Conservation (phyloP, 768 basidiomycete genomes). For the Collybiopsis luxurians region DNA sequence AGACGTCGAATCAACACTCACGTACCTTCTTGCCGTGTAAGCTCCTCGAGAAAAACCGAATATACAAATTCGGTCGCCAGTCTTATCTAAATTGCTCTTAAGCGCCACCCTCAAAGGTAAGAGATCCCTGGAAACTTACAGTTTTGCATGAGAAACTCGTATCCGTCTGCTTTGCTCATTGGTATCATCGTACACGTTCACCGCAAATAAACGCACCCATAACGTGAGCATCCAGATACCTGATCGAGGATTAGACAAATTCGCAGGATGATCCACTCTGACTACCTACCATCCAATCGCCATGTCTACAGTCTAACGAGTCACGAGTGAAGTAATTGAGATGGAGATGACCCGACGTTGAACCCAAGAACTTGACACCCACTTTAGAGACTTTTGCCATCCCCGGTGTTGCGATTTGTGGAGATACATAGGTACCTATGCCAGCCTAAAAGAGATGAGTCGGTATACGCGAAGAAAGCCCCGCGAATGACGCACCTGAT, state of each 20-base stretch:
- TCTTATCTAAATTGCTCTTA: conserved; percentile 31
- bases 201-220: conserved; percentile 37
- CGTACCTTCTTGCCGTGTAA: conserved; percentile 57
- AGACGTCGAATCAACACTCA: not conserved
- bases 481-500: conserved; percentile 27
- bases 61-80: conserved; percentile 22
- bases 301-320: not conserved
- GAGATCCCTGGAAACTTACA: conserved; percentile 29
- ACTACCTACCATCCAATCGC: not conserved
- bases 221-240: conserved; percentile 50
- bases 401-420: conserved; percentile 48
- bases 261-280: not conserved
- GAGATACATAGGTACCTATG: conserved; percentile 58
- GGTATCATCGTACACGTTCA: not conserved
- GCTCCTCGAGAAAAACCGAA: conserved; percentile 67
- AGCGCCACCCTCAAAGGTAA: not conserved
- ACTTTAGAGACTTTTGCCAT: conserved; percentile 33
- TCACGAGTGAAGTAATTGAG: no score
- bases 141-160: conserved; percentile 62
- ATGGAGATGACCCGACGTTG: no score
- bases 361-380: not conserved
- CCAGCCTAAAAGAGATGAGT: conserved; percentile 37
- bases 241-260: conserved; percentile 36
- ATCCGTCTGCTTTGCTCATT: conserved; percentile 38
- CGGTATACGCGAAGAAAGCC: not conserved